These are phyloP conservation scores for Cornus controversa DNA, from an alignment of 148 eudicot genomes.

Conservation along the genomic window DNA sequence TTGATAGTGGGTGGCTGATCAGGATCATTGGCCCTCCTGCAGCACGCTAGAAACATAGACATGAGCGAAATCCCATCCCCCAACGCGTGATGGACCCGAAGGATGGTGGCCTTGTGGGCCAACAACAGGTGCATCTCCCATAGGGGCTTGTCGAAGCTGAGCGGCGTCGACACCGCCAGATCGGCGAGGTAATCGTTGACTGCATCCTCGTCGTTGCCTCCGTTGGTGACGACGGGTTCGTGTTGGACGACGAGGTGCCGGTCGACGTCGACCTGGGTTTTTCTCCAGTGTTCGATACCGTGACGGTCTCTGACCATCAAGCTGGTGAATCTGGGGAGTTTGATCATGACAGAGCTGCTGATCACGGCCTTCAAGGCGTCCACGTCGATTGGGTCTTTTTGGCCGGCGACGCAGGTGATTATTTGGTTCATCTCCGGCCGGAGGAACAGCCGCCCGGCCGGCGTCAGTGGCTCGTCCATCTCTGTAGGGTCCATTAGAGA, in stretches of 20 bases:
- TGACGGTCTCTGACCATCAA: conserved; percentile 42
- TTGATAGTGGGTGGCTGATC: conserved; percentile 19
- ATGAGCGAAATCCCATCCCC: conserved; percentile 80
- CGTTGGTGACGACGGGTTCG: conserved; percentile 20
- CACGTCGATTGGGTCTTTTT: conserved; percentile 36
- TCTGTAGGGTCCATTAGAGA: conserved; percentile 1
- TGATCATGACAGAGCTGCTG: conserved; percentile 36
- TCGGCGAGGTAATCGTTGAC: conserved; percentile 56
- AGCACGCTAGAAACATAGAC: conserved; percentile 54
- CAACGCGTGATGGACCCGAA: conserved; percentile 68
- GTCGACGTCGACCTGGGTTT: conserved; percentile 44
- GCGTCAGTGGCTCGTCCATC: conserved; percentile 42
- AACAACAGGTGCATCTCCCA: conserved; percentile 71
- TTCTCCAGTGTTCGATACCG: conserved; percentile 48
- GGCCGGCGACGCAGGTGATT: conserved; percentile 47
- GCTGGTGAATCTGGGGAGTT: conserved; percentile 74
- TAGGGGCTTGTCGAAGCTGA: conserved; percentile 56
- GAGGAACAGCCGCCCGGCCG: conserved; percentile 48
- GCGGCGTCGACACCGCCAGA: conserved; percentile 55
- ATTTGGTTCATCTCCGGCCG: conserved; percentile 48
- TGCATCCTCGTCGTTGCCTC: conserved; percentile 23
- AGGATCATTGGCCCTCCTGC: conserved; percentile 31
- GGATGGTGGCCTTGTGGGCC: conserved; percentile 41
- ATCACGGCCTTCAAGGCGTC: conserved; percentile 38
- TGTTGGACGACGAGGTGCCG: conserved; percentile 51